These are phyloP conservation scores for Aurinia saxatilis DNA, from an alignment of 345 rosid species.

Conservation along the genomic window DNA sequence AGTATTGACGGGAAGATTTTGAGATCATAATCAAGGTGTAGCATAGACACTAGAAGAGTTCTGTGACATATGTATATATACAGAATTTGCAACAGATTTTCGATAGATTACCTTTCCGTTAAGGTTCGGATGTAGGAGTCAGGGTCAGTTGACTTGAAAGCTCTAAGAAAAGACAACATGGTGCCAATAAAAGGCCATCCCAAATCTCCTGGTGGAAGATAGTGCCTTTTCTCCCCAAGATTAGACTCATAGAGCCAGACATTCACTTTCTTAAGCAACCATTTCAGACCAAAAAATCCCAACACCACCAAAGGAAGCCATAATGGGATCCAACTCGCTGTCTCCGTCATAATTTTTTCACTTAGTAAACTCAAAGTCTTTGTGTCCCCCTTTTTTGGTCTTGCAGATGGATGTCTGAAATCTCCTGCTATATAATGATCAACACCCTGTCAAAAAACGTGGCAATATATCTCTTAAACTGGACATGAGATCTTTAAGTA, in stretches of 20 bases:
- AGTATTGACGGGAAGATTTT: background rate
- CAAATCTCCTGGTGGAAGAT: constrained; percentile 45
- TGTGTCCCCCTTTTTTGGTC: background rate
- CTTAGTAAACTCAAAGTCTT: constrained; percentile 5
- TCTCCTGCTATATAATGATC: background rate
- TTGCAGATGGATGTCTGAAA: background rate
- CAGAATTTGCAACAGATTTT: background rate
- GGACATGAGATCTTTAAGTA: background rate
- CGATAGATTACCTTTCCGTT: constrained; percentile 16
- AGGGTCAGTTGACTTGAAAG: constrained; percentile 42
- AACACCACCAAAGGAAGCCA: constrained; percentile 16
- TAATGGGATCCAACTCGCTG: constrained; percentile 4
- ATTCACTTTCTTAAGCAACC: constrained; percentile 31
- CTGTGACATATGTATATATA: background rate
- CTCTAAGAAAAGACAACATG: constrained; percentile 37
- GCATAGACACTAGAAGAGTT: background rate
- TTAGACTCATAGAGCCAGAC: constrained; percentile 29
- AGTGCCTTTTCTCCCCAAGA: constrained; percentile 28
- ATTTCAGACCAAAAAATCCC: constrained; percentile 10
- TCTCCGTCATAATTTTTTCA: constrained; percentile 16
- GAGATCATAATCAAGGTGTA: background rate
- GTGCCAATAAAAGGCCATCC: constrained; percentile 46
- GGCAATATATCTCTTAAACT: background rate
- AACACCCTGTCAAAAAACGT: constrained; percentile 6
- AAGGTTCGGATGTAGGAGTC: constrained; percentile 33